Conservation (phyloP, 495 filamentous ascomycete genomes). For the Neurospora tetrasperma region DNA sequence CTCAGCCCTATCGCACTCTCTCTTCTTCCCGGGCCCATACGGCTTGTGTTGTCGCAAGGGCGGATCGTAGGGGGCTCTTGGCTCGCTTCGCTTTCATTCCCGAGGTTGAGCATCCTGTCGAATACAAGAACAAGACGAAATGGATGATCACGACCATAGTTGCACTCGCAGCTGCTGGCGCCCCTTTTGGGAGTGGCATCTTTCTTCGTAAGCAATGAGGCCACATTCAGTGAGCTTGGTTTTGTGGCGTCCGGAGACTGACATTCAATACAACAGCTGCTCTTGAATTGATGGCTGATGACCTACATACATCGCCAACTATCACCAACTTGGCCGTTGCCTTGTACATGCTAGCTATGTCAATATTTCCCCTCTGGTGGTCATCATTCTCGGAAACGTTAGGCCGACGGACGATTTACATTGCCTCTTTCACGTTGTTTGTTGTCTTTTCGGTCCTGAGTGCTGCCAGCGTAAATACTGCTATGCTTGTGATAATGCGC, state of each 20-base stretch:
- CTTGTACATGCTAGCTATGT: slow-evolving; percentile 83
- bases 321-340: slow-evolving; percentile 76
- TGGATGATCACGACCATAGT: slow-evolving; percentile 80
- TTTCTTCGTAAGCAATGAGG: slow-evolving; percentile 57
- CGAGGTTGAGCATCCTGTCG: slow-evolving; percentile 66
- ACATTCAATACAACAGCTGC: slow-evolving; percentile 43
- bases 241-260: neutral
- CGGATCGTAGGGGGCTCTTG: slow-evolving; percentile 64
- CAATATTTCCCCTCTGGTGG: slow-evolving; percentile 92
- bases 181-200: slow-evolving; percentile 78
- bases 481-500: slow-evolving; percentile 80
- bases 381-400: slow-evolving; percentile 77
- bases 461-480: slow-evolving; percentile 64
- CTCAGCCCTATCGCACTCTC: slow-evolving; percentile 18
- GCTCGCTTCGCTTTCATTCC: slow-evolving; percentile 65
- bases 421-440: slow-evolving; percentile 73
- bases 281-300: slow-evolving; percentile 54
- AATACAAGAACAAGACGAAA: slow-evolving; percentile 63
- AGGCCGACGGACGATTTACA: slow-evolving; percentile 76
- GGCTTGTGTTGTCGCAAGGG: slow-evolving; percentile 49
- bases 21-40: slow-evolving; percentile 30
- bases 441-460: slow-evolving; percentile 64
- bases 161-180: slow-evolving; percentile 61
- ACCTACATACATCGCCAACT: slow-evolving; percentile 56
- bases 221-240: neutral